These are phyloP conservation scores for Suillus subluteus DNA, from an alignment of 768 basidiomycete species.

Conservation along the genomic window DNA sequence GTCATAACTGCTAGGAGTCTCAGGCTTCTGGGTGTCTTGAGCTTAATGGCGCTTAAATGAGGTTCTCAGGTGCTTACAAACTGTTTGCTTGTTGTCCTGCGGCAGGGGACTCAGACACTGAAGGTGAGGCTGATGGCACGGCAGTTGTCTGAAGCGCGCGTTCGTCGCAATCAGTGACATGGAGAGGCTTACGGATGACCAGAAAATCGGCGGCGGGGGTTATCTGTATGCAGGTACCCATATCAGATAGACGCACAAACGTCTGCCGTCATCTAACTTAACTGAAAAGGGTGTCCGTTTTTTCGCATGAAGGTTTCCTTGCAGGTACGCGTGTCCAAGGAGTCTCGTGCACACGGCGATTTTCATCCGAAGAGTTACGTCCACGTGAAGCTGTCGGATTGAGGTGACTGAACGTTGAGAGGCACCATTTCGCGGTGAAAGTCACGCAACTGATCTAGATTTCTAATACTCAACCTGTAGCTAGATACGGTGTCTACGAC, in stretches of 20 bases:
- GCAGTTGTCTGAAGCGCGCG: background rate
- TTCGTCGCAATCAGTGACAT: too few species aligned
- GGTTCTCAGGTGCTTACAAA: background rate
- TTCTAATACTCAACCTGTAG: background rate
- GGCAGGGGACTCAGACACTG: background rate
- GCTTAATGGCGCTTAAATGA: background rate
- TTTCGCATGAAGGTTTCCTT: background rate
- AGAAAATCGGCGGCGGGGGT: background rate
- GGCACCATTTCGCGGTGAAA: background rate
- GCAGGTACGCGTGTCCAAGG: background rate
- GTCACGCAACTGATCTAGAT: background rate
- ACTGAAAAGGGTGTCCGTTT: slow-evolving; percentile 1
- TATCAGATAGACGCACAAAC: background rate
- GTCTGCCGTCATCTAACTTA: slow-evolving; percentile 1
- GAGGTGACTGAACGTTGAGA: background rate
- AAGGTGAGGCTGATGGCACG: too few species aligned
- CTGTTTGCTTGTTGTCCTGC: background rate
- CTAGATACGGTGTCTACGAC: background rate
- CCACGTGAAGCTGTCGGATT: background rate
- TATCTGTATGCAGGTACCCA: background rate
- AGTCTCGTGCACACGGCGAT: slow-evolving; percentile 1
- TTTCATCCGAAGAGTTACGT: slow-evolving; percentile 1
- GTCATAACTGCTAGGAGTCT: background rate
- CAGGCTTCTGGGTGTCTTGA: background rate
- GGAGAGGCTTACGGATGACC: too few species aligned